phyloP scores from a whole-genome alignment of 2,329 filamentous ascomycete genomes.

The Sclerotinia minor region DNA sequence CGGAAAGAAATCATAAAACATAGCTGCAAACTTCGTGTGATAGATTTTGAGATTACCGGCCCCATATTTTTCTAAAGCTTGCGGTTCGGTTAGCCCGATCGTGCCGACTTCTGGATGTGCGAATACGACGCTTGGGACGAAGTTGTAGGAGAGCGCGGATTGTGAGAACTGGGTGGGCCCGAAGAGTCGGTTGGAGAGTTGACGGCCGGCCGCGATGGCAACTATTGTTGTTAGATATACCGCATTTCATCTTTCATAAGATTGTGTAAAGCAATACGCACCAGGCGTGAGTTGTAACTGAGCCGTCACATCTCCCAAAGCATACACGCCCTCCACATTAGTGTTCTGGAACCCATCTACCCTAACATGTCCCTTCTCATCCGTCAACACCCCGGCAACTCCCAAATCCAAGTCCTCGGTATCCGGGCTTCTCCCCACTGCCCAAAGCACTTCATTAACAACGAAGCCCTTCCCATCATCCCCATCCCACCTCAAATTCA shows the following conservation, averaged over 20 bases:
- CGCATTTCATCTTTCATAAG: background rate
- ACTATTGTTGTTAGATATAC: slow-evolving; percentile 40
- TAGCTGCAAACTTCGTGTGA: slow-evolving; percentile 50
- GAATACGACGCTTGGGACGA: slow-evolving; percentile 55
- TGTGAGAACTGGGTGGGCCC: slow-evolving; percentile 48
- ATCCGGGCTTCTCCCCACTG: slow-evolving; percentile 50
- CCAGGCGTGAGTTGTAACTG: slow-evolving; percentile 52
- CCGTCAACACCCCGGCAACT: slow-evolving; percentile 46
- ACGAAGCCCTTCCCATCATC: slow-evolving; percentile 47
- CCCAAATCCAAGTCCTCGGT: slow-evolving; percentile 47
- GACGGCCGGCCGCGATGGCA: slow-evolving; percentile 53
- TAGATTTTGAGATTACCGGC: slow-evolving; percentile 53
- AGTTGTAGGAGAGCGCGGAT: slow-evolving; percentile 50
- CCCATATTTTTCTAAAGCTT: slow-evolving; percentile 49
- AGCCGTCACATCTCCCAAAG: slow-evolving; percentile 53
- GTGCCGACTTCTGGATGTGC: slow-evolving; percentile 52
- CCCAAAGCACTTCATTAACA: slow-evolving; percentile 53
- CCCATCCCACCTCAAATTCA: slow-evolving; percentile 46
- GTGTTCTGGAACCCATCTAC: slow-evolving; percentile 55
- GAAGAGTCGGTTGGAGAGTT: slow-evolving; percentile 52
- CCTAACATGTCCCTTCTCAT: slow-evolving; percentile 44
- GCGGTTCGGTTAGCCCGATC: slow-evolving; percentile 51
- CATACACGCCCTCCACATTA: slow-evolving; percentile 49
- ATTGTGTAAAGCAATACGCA: slow-evolving; percentile 34
- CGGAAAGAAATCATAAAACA: slow-evolving; percentile 51